These are phyloP conservation scores for Kodamaea sagamina DNA, from an alignment of 805 yeast species.

Conservation along the genomic window DNA sequence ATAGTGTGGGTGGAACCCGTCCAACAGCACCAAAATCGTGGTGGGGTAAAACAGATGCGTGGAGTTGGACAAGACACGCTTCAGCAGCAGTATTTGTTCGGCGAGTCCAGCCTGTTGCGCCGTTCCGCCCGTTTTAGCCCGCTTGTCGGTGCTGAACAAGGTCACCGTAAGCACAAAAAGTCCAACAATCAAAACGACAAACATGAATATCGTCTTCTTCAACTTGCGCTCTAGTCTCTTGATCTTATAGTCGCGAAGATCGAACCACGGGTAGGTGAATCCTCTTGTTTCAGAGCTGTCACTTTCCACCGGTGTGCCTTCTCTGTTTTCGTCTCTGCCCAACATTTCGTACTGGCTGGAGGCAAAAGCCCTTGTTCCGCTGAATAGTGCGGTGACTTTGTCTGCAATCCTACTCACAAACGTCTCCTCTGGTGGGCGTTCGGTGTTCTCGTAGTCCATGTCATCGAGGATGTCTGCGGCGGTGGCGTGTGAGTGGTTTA, in stretches of 20 bases:
- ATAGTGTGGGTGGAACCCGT: slow-evolving; percentile 91
- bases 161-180: not conserved
- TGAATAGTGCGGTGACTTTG: slow-evolving; percentile 11
- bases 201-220: slow-evolving; percentile 14
- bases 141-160: slow-evolving; percentile 2
- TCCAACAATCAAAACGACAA: slow-evolving; percentile 13
- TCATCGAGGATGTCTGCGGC: slow-evolving; percentile 21
- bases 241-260: slow-evolving; percentile 29
- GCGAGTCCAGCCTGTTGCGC: not conserved
- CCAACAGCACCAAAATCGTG: slow-evolving; percentile 76
- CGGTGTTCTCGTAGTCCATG: slow-evolving; percentile 26
- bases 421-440: slow-evolving; percentile 2
- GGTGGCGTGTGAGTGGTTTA: not conserved
- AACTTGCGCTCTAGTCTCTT: slow-evolving; percentile 26
- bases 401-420: slow-evolving; percentile 2
- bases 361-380: not conserved
- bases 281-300: slow-evolving; percentile 3
- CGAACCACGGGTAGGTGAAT: slow-evolving; percentile 8
- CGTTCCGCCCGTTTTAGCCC: not conserved
- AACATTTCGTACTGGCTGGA: slow-evolving; percentile 17
- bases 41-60: slow-evolving; percentile 75
- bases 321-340: not conserved
- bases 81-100: not conserved
- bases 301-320: slow-evolving; percentile 6
- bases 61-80: slow-evolving; percentile 49